These are phyloP conservation scores for Stephanodiscus triporus DNA, from an alignment of 108 stramenopile genomes.

Conservation along the genomic window DNA sequence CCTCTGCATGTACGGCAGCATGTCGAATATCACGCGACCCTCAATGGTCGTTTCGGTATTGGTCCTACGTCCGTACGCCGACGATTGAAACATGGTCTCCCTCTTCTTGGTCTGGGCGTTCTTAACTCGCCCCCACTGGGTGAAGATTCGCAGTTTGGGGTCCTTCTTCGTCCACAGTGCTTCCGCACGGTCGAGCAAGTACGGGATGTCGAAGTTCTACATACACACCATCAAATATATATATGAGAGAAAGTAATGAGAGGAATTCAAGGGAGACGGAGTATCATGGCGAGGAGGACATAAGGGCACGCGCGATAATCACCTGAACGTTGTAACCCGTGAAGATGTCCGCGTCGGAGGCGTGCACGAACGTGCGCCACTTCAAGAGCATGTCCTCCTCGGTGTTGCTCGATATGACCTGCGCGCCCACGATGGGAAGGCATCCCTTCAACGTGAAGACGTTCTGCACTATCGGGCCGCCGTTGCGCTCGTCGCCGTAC, in stretches of 20 bases:
- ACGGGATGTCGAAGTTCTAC: slow-evolving; percentile 99
- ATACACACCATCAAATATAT: slow-evolving; percentile 1
- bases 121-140: slow-evolving; percentile 89
- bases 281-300: background rate
- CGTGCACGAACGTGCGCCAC: slow-evolving; percentile 92
- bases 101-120: slow-evolving; percentile 87
- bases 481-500: slow-evolving; percentile 70
- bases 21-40: slow-evolving; percentile 98
- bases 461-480: slow-evolving; percentile 84
- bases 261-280: background rate
- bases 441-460: slow-evolving; percentile 98
- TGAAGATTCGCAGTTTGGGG: slow-evolving; percentile 59
- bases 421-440: slow-evolving; percentile 97
- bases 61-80: slow-evolving; percentile 94
- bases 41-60: slow-evolving; percentile 97
- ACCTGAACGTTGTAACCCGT: slow-evolving; percentile 93
- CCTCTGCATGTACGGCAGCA: slow-evolving; percentile 99
- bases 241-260: background rate
- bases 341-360: slow-evolving; percentile 95
- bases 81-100: slow-evolving; percentile 96
- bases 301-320: background rate
- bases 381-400: slow-evolving; percentile 94
- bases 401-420: slow-evolving; percentile 92
- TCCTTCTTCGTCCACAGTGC: slow-evolving; percentile 63
- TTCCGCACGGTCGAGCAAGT: slow-evolving; percentile 95